Base-by-base conservation (phyloP, 2,329 filamentous ascomycete genomes). In the Blastomyces parvus region DNA sequence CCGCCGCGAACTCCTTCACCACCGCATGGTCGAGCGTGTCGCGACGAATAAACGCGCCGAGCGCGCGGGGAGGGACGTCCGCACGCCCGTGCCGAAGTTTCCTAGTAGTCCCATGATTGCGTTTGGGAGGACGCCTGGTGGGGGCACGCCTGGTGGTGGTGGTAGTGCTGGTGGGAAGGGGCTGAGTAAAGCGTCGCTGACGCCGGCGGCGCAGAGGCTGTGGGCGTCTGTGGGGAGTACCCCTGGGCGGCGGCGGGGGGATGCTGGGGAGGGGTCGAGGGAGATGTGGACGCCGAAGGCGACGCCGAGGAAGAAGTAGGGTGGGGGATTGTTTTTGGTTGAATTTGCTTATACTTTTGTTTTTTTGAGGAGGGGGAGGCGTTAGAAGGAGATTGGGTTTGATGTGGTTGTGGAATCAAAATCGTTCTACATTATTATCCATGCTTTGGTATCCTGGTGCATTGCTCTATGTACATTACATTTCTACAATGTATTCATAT, bases 1-100 rank as follows among this genome's bases (percentile, higher is more conserved):
- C 61, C 85, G 83, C 66, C 82, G 93, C 46, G 94, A 97, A 77
- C 86, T 85, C 44, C 78, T 97, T 36, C 91, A 95, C 74, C 86
- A 93, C 70, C 85, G 87, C 44, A 90, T 97, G 83, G 91, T 97
- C 2, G 92, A 96, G 66, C 85, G 85, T 60, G 89, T 90, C 27
- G 85, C 89, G 14, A 85, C 86, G 69, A 88, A 83, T 2, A 92
- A 91, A 73, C 84, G 87, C 59, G 81, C 82, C 4, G 81, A 83
- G 8, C 83, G 81, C 62, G 78, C 82, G 22, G 86, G 85, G 30
- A 81, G 85, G 66, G 85, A 82, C 3, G 86, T 83, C 17, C 88
- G 81, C 68, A 80, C 74, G 0, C 72, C 73, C 14, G 69, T 75
- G 9, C 75, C 76, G 8, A 74, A 70, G 6, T 77, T 78, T 59